Conservation (phyloP, 371 early-diverging fungal genomes). For the Lichtheimia corymbifera region DNA sequence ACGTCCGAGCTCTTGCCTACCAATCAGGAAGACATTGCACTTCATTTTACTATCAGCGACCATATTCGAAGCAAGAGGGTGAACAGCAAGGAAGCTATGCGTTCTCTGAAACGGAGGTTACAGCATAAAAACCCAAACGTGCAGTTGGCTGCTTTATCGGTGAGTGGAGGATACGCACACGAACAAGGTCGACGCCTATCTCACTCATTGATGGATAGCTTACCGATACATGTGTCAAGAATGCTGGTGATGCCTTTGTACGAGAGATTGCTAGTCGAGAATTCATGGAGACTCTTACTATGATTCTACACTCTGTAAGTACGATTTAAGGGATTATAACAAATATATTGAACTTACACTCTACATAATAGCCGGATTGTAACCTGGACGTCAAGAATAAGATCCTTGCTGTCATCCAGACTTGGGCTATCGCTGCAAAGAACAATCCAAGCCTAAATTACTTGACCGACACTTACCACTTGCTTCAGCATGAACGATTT, state of each 20-base stretch:
- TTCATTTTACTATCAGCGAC: conserved; percentile 88
- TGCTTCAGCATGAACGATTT: conserved; percentile 70
- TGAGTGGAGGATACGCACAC: conserved; percentile 29
- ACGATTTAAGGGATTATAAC: neutral
- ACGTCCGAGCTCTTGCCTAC: conserved; percentile 87
- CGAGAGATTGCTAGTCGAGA: conserved; percentile 86
- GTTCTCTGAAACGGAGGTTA: conserved; percentile 76
- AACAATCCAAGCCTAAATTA: conserved; percentile 74
- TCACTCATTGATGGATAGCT: conserved; percentile 46
- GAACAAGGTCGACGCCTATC: neutral
- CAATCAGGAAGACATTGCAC: conserved; percentile 80
- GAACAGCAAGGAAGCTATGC: conserved; percentile 74
- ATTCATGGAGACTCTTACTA: conserved; percentile 82
- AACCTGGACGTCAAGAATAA: conserved; percentile 75
- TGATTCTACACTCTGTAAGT: conserved; percentile 61
- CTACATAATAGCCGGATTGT: conserved; percentile 29
- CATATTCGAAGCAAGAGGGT: conserved; percentile 86
- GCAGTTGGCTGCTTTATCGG: conserved; percentile 82
- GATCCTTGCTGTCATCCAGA: conserved; percentile 76
- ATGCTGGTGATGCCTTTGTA: conserved; percentile 85
- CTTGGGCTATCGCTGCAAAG: conserved; percentile 85
- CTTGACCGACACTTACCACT: conserved; percentile 72
- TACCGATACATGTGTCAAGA: conserved; percentile 92
- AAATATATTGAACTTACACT: neutral
- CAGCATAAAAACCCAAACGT: conserved; percentile 91